phyloP scores from a whole-genome alignment of 2,329 filamentous ascomycete genomes.

The Pseudogymnoascus sp. region DNA sequence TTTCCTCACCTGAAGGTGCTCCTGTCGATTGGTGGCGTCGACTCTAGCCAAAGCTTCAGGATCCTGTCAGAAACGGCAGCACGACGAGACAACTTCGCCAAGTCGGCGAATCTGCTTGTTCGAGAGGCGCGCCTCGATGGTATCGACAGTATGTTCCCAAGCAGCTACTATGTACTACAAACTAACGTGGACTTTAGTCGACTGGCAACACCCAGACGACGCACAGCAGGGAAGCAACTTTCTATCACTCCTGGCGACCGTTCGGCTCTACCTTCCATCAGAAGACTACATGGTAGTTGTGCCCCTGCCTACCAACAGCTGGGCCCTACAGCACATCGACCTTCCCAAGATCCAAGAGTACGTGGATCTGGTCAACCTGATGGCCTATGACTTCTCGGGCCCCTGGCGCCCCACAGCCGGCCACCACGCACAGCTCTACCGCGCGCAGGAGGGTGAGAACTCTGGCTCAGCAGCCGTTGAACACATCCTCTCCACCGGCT shows the following conservation, averaged over 20 bases:
- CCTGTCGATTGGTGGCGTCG: conserved; percentile 65
- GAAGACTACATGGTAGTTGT: conserved; percentile 63
- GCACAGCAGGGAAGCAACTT: conserved; percentile 62
- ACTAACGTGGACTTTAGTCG: conserved; percentile 43
- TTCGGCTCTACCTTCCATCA: conserved; percentile 60
- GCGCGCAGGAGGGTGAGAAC: conserved; percentile 49
- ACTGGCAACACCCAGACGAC: conserved; percentile 70
- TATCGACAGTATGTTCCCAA: conserved; percentile 57
- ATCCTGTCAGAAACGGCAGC: conserved; percentile 53
- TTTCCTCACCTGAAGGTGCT: conserved; percentile 67
- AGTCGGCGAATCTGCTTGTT: conserved; percentile 57
- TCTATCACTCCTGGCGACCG: conserved; percentile 55
- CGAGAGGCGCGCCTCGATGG: conserved; percentile 65
- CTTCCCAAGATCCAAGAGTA: conserved; percentile 53
- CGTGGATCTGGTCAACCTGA: conserved; percentile 69
- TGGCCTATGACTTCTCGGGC: conserved; percentile 73
- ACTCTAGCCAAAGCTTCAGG: conserved; percentile 59
- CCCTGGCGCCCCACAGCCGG: conserved; percentile 60
- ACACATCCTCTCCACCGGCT: conserved; percentile 57
- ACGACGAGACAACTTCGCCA: conserved; percentile 60
- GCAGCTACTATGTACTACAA: background rate
- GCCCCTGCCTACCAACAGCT: conserved; percentile 60
- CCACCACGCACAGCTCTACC: conserved; percentile 69
- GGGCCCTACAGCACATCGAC: conserved; percentile 62
- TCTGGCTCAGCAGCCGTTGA: conserved; percentile 60